Base-by-base conservation (phyloP, 371 early-diverging fungal species). In the Mucor lusitanicus region DNA sequence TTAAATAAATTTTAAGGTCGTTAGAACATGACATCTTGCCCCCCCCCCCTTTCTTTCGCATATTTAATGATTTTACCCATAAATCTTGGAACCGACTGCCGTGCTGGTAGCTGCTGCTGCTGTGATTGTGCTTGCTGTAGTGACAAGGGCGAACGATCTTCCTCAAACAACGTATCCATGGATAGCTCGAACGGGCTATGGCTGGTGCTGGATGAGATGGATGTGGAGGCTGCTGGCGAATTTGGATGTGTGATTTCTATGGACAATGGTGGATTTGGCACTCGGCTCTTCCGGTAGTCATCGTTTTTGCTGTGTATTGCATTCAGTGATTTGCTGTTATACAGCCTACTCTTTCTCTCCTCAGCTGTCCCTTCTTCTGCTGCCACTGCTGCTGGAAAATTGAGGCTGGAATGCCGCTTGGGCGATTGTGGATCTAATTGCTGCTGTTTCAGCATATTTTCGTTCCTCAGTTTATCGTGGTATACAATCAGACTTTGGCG, bases 401-500 rank as follows among this genome's bases (percentile, higher is more conserved):
- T 32, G n/a, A 56, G 21, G 39, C 46, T 59, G 15, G 61, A 40
- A 8, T 23, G 28, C 46, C 42, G 27, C 44, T 64, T 57, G 6
- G 42, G 53, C 9, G 23, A 27, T 46, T 30, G 63, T 55, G 37
- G 39, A 37, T 58, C 27, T 32, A 35, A 32, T 28, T 39, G 9
- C 25, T 53, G 19, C n/a, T 44, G 44, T 44, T 44, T 44, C 44
- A 44, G 19, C 19, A 44, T 19, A 44, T 44, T 44, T n/a, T 44
- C 44, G n/a, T 6, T 44, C 19, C 44, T 44, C 17, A 59, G 3
- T 46, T 59, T 46, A 19, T 65, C 65, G 17, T 48, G 65, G 23
- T 59, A 65, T 1, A 50, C 65, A 50, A 65, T 50, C 15, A 82
- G 64, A 58, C 83, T 82, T 62, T 82, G 83, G 21, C 78, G 73